A percentile compares a stretch with the other conserved stretches of the same genome.
Conservation (phyloP, 2,329 filamentous ascomycete species). For the Ascochyta lentis region DNA sequence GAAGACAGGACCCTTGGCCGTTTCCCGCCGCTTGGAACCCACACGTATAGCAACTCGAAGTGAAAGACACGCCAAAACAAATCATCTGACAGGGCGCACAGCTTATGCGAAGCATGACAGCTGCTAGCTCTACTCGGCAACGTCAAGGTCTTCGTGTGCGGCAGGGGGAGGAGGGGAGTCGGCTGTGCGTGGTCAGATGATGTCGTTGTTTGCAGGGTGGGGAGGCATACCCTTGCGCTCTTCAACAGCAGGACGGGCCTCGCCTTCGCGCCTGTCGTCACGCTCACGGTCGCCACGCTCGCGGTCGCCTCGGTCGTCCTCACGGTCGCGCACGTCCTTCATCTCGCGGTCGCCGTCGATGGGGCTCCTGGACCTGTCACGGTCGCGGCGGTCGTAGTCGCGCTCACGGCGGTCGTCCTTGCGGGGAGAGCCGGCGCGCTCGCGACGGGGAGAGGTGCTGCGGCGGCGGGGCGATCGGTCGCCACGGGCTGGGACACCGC, state of each 20-base stretch:
- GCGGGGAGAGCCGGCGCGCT: conserved; percentile 70
- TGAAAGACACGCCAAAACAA: conserved; percentile 25
- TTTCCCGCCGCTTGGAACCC: conserved; percentile 32
- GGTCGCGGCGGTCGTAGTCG: conserved; percentile 72
- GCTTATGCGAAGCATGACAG: conserved; percentile 23
- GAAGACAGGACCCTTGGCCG: conserved; percentile 26
- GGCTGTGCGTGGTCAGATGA: conserved; percentile 54
- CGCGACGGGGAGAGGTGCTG: conserved; percentile 61
- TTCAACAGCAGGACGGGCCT: conserved; percentile 82
- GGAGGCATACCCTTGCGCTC: conserved; percentile 79
- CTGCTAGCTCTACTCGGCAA: conserved; percentile 70
- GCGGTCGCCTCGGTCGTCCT: conserved; percentile 62
- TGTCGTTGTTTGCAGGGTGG: conserved; percentile 25
- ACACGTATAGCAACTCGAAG: conserved; percentile 29
- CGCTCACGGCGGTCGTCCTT: conserved; percentile 73
- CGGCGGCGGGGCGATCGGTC: conserved; percentile 64
- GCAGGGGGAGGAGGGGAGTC: conserved; percentile 75
- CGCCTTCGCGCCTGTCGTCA: conserved; percentile 57
- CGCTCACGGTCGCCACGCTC: conserved; percentile 57
- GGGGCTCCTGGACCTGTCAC: conserved; percentile 73
- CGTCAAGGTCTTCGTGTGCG: conserved; percentile 92
- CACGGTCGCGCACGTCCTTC: conserved; percentile 64
- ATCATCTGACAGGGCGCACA: conserved; percentile 24
- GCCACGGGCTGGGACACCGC: conserved; percentile 76
- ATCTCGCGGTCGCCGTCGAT: conserved; percentile 60